Percentiles rank a stretch among this genome's conserved stretches.
Conservation (phyloP, 768 basidiomycete genomes). For the Tricholomella constricta region DNA sequence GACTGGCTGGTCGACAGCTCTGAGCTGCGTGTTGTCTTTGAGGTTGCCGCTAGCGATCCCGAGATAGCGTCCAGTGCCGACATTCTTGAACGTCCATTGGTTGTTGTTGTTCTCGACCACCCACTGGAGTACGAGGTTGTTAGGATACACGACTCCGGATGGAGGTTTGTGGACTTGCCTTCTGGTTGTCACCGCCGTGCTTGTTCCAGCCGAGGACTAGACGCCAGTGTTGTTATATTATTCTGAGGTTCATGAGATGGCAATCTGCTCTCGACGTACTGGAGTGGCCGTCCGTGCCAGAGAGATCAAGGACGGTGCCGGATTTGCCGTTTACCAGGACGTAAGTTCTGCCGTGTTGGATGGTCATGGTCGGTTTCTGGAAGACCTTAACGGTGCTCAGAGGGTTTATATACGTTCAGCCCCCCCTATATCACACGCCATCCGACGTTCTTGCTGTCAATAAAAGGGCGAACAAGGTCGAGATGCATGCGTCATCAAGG, state of each 20-base stretch:
- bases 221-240: not conserved
- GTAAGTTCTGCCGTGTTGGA: slow-evolving; percentile 17
- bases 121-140: slow-evolving; percentile 22
- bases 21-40: slow-evolving; percentile 10
- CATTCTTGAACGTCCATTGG: slow-evolving; percentile 22
- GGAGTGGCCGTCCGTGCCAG: slow-evolving; percentile 42
- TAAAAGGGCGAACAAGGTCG: not conserved
- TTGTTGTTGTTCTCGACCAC: slow-evolving; percentile 7
- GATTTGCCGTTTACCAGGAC: slow-evolving; percentile 31
- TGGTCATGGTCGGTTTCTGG: slow-evolving; percentile 11
- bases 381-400: not conserved
- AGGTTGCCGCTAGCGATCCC: slow-evolving; percentile 10
- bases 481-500: not conserved
- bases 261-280: slow-evolving; percentile 27
- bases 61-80: slow-evolving; percentile 17
- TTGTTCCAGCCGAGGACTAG: slow-evolving; percentile 44
- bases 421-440: not conserved
- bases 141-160: not conserved
- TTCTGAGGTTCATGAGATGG: not conserved
- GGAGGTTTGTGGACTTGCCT: slow-evolving; percentile 24
- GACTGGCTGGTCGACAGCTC: slow-evolving; percentile 14
- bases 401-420: slow-evolving; percentile 3
- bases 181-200: slow-evolving; percentile 45
- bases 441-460: not conserved
- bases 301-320: slow-evolving; percentile 47